These are phyloP conservation scores for Russula ochroleuca DNA, from an alignment of 768 basidiomycete species.

Conservation along the genomic window DNA sequence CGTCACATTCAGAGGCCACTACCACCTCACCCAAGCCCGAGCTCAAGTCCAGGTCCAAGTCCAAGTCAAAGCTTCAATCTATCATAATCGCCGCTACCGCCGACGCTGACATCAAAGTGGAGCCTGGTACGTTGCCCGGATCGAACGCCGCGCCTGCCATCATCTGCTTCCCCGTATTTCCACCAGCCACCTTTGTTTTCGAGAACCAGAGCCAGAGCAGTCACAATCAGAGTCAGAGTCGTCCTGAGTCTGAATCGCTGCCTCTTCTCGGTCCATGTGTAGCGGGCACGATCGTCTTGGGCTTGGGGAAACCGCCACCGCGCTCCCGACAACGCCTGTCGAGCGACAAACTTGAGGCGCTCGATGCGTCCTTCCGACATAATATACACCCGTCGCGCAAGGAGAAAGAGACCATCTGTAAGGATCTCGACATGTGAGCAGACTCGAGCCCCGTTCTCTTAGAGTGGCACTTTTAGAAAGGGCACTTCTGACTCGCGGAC, in stretches of 20 bases:
- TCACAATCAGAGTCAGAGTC: too few relatives aligned
- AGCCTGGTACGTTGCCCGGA: background rate
- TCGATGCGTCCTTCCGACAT: conserved; percentile 36
- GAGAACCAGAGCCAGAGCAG: background rate
- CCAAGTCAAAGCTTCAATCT: background rate
- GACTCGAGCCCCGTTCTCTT: background rate
- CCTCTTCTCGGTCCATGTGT: background rate
- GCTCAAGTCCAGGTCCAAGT: too few relatives aligned
- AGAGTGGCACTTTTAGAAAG: background rate
- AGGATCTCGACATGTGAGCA: conserved; percentile 40
- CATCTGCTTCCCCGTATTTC: background rate
- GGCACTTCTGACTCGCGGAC: background rate
- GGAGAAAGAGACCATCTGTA: conserved; percentile 40
- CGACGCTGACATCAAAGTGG: background rate
- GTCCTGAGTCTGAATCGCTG: background rate
- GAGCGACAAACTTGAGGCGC: conserved; percentile 36
- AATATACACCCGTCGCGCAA: conserved; percentile 42
- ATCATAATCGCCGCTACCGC: background rate
- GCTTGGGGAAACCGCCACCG: conserved; percentile 23
- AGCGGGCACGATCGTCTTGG: background rate
- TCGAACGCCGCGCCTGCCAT: background rate
- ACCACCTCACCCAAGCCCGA: background rate
- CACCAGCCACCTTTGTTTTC: conserved; percentile 11
- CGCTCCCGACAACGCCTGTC: conserved; percentile 41
- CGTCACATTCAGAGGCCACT: background rate